Base-by-base conservation (phyloP, 2,329 filamentous ascomycete species). In the Eutypa lata region DNA sequence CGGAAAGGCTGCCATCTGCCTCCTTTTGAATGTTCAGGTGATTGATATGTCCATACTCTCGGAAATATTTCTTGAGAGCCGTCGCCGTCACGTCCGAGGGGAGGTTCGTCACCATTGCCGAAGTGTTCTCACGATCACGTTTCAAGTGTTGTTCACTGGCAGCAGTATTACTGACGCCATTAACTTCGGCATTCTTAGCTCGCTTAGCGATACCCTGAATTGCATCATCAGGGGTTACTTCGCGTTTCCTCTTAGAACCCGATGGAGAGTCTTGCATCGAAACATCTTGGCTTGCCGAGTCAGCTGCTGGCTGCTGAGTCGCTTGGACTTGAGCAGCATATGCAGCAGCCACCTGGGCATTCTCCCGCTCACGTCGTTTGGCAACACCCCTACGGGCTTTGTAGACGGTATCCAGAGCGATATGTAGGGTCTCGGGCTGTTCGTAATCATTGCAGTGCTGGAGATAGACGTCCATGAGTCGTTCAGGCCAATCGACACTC, bases 371-470 rank as follows among this genome's bases (percentile, higher is more conserved):
- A 42, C 88, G 82, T 54, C 84, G 85, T 63, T 79, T 83, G 40
- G 76, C 77, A 46, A 91, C 79, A 38, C 73, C 76, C 66, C 84
- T 90, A 54, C 76, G 80, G 3, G 84, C 80, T 65, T 88, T 87
- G 59, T 91, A 83, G 8, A 89, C 85, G 54, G 86, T 83, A 57
- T 95, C 84, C 16, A 90, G 78, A 5, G 89, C 90, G 58, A 80
- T 79, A 51, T 91, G 87, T 7, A 97, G 77, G 47, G 86, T 86
- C 24, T 88, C 79, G 1, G 90, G 86, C 51, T 86, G 83, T 69
- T 97, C 93, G 63, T 96, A 92, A 64, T 96, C 90, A 68, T 96
- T 91, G 68, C 92, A 96, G 67, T 93, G 89, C 54, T 86, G 83
- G 45, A 87, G 71, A 61, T 89, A 92, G 45, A 91, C 78, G 51